Percentiles rank a stretch among this genome's conserved stretches.
phyloP scores from a whole-genome alignment of 2,329 filamentous ascomycete genomes.

The Monilinia fructicola region DNA sequence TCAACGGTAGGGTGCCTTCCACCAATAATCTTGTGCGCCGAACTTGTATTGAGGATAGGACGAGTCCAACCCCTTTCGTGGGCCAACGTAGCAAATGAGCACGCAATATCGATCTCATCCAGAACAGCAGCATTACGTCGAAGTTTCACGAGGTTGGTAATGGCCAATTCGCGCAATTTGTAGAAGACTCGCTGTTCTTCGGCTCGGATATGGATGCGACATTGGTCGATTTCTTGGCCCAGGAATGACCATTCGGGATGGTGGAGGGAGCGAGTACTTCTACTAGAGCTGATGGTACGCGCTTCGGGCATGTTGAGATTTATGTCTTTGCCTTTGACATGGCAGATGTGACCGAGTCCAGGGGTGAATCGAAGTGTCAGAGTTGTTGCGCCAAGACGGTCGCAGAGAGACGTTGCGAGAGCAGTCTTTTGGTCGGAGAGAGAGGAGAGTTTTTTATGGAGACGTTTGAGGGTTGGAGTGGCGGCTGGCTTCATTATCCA shows the following conservation, averaged over 20 bases:
- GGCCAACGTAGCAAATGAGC: conserved; percentile 80
- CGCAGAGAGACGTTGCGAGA: conserved; percentile 62
- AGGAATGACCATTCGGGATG: conserved; percentile 80
- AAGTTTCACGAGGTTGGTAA: conserved; percentile 79
- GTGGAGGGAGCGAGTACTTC: conserved; percentile 82
- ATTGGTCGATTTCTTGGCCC: conserved; percentile 75
- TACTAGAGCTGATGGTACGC: conserved; percentile 72
- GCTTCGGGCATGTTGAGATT: conserved; percentile 36
- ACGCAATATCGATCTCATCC: conserved; percentile 88
- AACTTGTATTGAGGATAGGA: conserved; percentile 66
- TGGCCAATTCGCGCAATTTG: conserved; percentile 70
- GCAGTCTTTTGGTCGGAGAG: conserved; percentile 59
- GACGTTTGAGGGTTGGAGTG: conserved; percentile 60
- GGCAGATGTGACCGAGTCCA: conserved; percentile 83
- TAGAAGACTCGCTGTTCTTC: conserved; percentile 84
- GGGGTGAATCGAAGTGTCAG: conserved; percentile 85
- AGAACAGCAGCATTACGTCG: conserved; percentile 87
- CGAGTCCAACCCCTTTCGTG: conserved; percentile 70
- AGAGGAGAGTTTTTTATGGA: conserved; percentile 66
- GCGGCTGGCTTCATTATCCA: conserved; percentile 70
- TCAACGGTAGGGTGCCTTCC: conserved; percentile 94
- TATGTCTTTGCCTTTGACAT: conserved; percentile 80
- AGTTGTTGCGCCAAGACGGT: conserved; percentile 59
- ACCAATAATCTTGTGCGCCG: conserved; percentile 72
- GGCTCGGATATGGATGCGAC: conserved; percentile 71